Conservation (phyloP, 192 early-diverging fungal species). For the Phlyctochytrium arcticum region DNA sequence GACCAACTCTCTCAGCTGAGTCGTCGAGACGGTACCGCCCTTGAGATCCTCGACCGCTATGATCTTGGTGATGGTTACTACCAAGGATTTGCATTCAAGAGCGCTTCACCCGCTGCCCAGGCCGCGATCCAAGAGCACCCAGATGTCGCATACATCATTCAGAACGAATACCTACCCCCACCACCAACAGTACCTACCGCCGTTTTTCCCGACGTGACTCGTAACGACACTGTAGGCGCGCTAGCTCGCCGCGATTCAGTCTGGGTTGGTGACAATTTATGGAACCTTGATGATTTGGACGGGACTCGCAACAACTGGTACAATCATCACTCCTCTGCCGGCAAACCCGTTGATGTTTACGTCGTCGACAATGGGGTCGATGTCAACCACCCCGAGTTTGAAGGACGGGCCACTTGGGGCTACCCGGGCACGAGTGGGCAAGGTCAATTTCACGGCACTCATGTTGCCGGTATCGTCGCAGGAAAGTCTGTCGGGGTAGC, state of each 20-base stretch:
- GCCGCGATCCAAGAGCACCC: constrained; percentile 8
- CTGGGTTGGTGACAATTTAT: constrained; percentile 26
- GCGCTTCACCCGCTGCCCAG: neutral
- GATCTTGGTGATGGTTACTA: neutral
- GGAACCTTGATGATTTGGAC: constrained; percentile 45
- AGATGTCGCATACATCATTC: constrained; percentile 33
- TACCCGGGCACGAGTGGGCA: constrained; percentile 26
- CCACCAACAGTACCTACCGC: too few species aligned
- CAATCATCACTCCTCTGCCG: too few species aligned
- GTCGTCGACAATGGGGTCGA: constrained; percentile 44
- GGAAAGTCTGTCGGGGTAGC: constrained; percentile 47
- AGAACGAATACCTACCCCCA: too few species aligned
- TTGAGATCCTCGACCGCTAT: constrained; percentile 11
- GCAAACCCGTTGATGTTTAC: constrained; percentile 14
- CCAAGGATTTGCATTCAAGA: constrained; percentile 13
- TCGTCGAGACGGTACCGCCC: too few species aligned
- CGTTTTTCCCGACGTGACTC: constrained; percentile 22
- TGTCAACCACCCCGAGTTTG: too few species aligned
- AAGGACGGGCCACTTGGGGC: constrained; percentile 44
- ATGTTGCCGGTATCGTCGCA: constrained; percentile 45
- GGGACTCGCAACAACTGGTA: too few species aligned
- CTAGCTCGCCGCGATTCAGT: neutral
- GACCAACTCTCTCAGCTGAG: too few species aligned
- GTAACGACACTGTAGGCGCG: constrained; percentile 31
- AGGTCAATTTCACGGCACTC: constrained; percentile 50